Conservation (phyloP, 768 basidiomycete species). For the Suillus fuscotomentosus region DNA sequence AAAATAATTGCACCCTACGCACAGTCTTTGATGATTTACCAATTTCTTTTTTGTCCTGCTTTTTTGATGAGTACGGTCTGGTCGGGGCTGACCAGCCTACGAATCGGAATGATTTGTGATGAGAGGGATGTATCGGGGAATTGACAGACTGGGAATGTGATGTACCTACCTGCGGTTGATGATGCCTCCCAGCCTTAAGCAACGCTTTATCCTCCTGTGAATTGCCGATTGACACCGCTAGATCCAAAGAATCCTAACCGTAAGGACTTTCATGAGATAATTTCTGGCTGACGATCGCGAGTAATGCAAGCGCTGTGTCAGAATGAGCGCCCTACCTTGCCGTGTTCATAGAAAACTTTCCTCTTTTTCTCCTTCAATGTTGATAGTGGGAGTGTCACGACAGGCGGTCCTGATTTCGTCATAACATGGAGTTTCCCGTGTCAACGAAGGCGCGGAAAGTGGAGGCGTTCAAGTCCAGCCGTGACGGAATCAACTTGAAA, state of each 20-base stretch:
- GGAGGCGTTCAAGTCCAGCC: slow-evolving; percentile 13
- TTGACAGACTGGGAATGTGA: slow-evolving; percentile 9
- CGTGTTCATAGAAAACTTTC: slow-evolving; percentile 31
- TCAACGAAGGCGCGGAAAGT: slow-evolving; percentile 7
- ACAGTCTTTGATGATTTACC: slow-evolving; percentile 29
- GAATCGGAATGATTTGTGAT: slow-evolving; percentile 8
- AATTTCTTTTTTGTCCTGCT: slow-evolving; percentile 37
- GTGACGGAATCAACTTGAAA: slow-evolving; percentile 10
- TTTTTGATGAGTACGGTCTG: slow-evolving; percentile 23
- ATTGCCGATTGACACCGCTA: slow-evolving; percentile 48
- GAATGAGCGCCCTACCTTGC: slow-evolving; percentile 25
- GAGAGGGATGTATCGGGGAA: slow-evolving; percentile 18
- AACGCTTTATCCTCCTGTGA: slow-evolving; percentile 44
- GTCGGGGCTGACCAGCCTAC: slow-evolving; percentile 29
- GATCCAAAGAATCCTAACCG: slow-evolving; percentile 42
- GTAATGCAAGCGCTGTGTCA: slow-evolving; percentile 7
- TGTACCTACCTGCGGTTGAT: slow-evolving; percentile 36
- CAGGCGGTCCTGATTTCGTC: slow-evolving; percentile 25
- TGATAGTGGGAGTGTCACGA: slow-evolving; percentile 19
- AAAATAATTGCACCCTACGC: slow-evolving; percentile 12
- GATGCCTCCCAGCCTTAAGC: slow-evolving; percentile 39
- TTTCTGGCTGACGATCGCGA: slow-evolving; percentile 17
- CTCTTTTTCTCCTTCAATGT: slow-evolving; percentile 24
- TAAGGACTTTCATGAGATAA: slow-evolving; percentile 15
- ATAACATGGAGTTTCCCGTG: slow-evolving; percentile 16